These are phyloP conservation scores for Martensiomyces pterosporus DNA, from an alignment of 192 early-diverging fungal species.

Conservation along the genomic window DNA sequence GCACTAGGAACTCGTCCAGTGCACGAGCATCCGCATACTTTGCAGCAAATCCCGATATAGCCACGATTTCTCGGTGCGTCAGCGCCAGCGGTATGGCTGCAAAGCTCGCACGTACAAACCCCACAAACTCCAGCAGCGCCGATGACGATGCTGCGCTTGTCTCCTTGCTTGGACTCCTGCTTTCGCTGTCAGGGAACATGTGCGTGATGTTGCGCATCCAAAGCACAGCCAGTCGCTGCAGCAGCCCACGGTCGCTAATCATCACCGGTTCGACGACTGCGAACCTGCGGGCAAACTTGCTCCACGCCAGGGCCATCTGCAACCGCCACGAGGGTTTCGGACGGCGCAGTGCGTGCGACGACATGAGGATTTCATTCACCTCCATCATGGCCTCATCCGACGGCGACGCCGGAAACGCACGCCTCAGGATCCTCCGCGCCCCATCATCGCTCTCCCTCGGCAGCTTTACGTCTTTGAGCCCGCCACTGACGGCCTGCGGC, in stretches of 20 bases:
- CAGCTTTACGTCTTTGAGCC: background rate
- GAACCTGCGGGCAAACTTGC: slow-evolving; percentile 26
- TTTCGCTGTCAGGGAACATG: slow-evolving; percentile 13
- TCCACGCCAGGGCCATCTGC: slow-evolving; percentile 32
- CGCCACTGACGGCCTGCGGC: background rate
- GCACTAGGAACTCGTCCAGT: slow-evolving; percentile 4
- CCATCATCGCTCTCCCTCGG: slow-evolving; percentile 10
- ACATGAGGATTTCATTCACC: slow-evolving; percentile 18
- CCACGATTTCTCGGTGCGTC: slow-evolving; percentile 4
- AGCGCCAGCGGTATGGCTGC: slow-evolving; percentile 13
- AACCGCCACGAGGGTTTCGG: slow-evolving; percentile 23
- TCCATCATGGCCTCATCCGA: slow-evolving; percentile 28
- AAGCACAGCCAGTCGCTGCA: slow-evolving; percentile 19
- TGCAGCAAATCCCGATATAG: slow-evolving; percentile 10
- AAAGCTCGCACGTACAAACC: slow-evolving; percentile 13
- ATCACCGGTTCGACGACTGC: slow-evolving; percentile 29
- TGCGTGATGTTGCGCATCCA: slow-evolving; percentile 31
- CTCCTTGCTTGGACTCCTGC: background rate
- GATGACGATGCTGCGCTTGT: background rate
- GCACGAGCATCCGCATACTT: background rate
- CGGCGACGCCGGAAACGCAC: slow-evolving; percentile 42
- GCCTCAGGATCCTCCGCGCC: slow-evolving; percentile 20
- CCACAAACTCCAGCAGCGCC: slow-evolving; percentile 5
- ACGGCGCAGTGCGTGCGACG: background rate
- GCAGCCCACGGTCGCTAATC: slow-evolving; percentile 20